Base-by-base conservation (phyloP, 2,329 filamentous ascomycete genomes). In the Leptographium lundbergii region DNA sequence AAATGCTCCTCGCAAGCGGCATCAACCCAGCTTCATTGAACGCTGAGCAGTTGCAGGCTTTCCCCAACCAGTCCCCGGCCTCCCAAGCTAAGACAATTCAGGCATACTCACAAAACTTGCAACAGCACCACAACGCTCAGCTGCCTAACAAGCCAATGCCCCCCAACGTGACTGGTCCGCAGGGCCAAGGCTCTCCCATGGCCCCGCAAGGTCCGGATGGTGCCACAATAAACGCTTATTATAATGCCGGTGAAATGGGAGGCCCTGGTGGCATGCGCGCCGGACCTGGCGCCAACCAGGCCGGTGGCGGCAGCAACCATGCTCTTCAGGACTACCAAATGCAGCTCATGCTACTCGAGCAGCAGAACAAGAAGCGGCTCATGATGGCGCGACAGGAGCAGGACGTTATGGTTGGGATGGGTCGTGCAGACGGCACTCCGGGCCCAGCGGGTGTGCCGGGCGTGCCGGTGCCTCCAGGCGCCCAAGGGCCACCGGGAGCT, bases 251-350 rank as follows among this genome's bases (percentile, higher is more conserved):
- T 59, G 83, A 86, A 42, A 81, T 87, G 73, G 74, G 72, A 39
- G 77, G 74, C 54, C 77, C 79, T 27, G 77, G 73, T 51, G 80
- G 75, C 58, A 86, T 89, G 75, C 80, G 86, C 59, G 72, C 74
- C 39, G 78, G 73, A 74, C 63, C 77, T 32, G 77, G 73, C 47
- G 76, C 72, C 60, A 72, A 71, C 39, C 77, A 77, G 63, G 73
- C 72, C 19, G 77, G 72, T 62, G 78, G 73, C 65, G 79, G 75
- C 56, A 87, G 86, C 71, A 92, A 90, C 69, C 88, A 91, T 69
- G 88, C 88, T 25, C 77, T 92, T 53, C 88, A 91, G 71, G 88
- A 94, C 70, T 92, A 92, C 67, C 88, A 92, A 74, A 91, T 91
- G 88, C 88, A 92, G 70, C 74, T 92, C 69, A 92, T 64, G 88